phyloP scores from a whole-genome alignment of 495 filamentous ascomycete species.

The Polyplosphaeria fusca region DNA sequence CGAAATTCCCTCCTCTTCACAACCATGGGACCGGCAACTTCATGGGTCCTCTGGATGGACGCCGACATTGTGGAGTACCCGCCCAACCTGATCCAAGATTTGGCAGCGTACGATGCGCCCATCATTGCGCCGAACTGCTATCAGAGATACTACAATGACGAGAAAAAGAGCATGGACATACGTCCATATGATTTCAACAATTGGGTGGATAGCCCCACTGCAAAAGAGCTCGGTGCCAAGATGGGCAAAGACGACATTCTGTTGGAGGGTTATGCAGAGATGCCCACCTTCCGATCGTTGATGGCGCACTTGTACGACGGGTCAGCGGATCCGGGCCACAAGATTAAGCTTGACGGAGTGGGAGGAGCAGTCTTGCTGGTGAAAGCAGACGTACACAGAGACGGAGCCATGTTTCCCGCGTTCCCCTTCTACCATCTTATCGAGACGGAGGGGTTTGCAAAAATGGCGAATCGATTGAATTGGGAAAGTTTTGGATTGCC shows the following conservation, averaged over 20 bases:
- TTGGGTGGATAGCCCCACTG: constrained; percentile 83
- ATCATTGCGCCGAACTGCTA: constrained; percentile 94
- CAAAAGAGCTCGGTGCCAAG: constrained; percentile 65
- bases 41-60: constrained; percentile 97
- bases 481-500: constrained; percentile 82
- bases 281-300: constrained; percentile 83
- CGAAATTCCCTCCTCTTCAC: constrained; percentile 94
- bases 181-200: constrained; percentile 96
- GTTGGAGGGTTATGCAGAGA: constrained; percentile 86
- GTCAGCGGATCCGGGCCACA: constrained; percentile 53
- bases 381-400: constrained; percentile 94
- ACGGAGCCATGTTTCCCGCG: constrained; percentile 97
- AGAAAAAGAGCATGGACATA: constrained; percentile 64
- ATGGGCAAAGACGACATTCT: constrained; percentile 92
- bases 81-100: constrained; percentile 81
- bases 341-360: constrained; percentile 82
- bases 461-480: constrained; percentile 86
- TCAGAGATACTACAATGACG: constrained; percentile 76
- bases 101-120: constrained; percentile 79
- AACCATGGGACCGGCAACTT: constrained; percentile 88
- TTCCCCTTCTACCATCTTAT: constrained; percentile 96
- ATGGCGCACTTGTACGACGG: constrained; percentile 80
- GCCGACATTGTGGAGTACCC: constrained; percentile 90
- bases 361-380: constrained; percentile 92
- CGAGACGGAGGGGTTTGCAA: constrained; percentile 97